Evolutionary conservation across 352 stramenopile genomes (phyloP).

Genomic region (Globisporangium cylindrosporum): DNA sequence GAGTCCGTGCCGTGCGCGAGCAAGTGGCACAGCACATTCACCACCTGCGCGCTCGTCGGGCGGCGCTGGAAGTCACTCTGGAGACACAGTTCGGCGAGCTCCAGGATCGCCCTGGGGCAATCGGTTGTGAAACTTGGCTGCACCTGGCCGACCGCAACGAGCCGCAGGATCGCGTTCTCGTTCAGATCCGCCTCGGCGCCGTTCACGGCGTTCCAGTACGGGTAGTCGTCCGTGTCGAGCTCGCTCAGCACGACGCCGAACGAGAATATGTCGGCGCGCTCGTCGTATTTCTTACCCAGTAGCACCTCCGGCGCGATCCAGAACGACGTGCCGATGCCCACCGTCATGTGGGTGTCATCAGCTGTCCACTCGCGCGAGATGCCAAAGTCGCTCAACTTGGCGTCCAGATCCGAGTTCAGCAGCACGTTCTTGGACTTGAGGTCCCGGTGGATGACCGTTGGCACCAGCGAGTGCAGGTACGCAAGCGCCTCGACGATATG

Average conservation of each 20-base stretch:
- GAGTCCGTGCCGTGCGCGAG: neutral
- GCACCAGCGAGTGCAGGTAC: neutral
- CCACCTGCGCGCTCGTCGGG: neutral
- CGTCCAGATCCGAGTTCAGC: slow-evolving; percentile 14
- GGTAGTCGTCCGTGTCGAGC: neutral
- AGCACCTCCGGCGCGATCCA: neutral
- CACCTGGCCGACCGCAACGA: slow-evolving; percentile 1
- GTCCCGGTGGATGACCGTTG: neutral
- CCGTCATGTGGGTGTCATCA: neutral
- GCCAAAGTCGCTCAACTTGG: slow-evolving; percentile 62
- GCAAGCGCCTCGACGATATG: neutral
- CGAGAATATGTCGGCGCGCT: neutral
- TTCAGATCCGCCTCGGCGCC: neutral
- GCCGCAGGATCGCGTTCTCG: slow-evolving; percentile 4
- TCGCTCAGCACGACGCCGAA: neutral
- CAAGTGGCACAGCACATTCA: slow-evolving; percentile 6
- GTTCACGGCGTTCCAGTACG: neutral
- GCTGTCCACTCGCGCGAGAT: slow-evolving; percentile 28
- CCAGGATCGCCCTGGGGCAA: slow-evolving; percentile 1
- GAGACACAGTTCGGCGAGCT: neutral
- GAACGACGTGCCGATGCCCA: neutral
- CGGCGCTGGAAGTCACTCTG: neutral
- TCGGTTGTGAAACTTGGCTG: neutral
- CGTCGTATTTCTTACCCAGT: neutral
- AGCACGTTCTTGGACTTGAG: neutral